Evolutionary conservation across 1,284 basidiomycete species (phyloP), one percentile per base, ranked within the genome.

Genomic region (Pseudozyma thailandica): DNA sequence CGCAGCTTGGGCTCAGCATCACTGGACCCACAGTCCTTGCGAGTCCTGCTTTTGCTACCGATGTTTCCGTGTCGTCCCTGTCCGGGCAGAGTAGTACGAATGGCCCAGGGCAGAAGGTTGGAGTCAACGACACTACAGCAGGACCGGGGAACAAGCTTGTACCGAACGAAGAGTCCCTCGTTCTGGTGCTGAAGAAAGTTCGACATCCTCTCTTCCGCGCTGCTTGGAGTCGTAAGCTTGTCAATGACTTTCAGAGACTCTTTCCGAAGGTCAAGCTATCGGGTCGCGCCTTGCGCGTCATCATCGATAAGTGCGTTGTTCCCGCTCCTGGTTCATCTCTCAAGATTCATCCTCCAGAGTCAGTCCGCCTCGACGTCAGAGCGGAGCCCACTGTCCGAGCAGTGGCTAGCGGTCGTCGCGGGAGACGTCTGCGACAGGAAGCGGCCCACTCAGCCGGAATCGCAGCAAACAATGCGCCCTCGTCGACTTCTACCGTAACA

Each of bases 151-250:
- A 18, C 12, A 3, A 13, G 3, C 46, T 60, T 23, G 21, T 27
- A 0, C 63, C 63, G 4, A 66, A 60, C 49, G 63, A 66, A 52
- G 63, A 66, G 31, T 66, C 63, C 18, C 45, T 66, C 23, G 45
- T 66, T 0, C 20, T 66, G 52, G 23, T 66, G 10, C 41, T 66
- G 18, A 66, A 52, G 30, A 66, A 66, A 12, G 56, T 66, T 0
- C n/a, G 45, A 0, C 56, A 66, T 45, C 56, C 52, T 44, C 52
- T 66, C 3, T 66, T 66, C 10, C 51, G 52, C 5, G 52, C 63
- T 6, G 20, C 63, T 0, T 60, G 63, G 63, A 50, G 48, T 15
- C 52, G 52, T 12, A 60, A 46, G 49, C 26, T 66, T 16, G 49
- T 66, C 2, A 35, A 54, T 5, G 63, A 66, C 8, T 66, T 66